Conservation (phyloP, 2,329 filamentous ascomycete species). For the Fusarium sp. region DNA sequence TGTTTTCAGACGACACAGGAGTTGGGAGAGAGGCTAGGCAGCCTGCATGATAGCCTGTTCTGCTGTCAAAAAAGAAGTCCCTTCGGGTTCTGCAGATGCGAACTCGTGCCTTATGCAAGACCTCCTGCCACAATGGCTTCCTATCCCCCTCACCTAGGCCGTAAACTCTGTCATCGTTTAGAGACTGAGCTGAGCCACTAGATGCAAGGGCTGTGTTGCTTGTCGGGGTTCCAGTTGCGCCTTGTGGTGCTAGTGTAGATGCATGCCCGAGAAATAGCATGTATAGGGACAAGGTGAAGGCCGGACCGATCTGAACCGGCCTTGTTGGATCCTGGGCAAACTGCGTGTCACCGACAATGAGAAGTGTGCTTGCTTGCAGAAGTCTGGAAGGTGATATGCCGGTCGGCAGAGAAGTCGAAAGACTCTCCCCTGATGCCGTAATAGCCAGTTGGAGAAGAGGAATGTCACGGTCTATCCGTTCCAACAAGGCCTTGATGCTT, state of each 20-base stretch:
- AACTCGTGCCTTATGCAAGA: constrained; percentile 90
- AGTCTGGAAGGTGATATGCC: constrained; percentile 91
- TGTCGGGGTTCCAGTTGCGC: not conserved
- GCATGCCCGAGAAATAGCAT: constrained; percentile 92
- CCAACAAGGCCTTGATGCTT: constrained; percentile 80
- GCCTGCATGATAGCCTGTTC: constrained; percentile 26
- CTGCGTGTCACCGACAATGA: constrained; percentile 87
- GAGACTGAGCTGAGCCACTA: not conserved
- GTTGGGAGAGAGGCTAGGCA: not conserved
- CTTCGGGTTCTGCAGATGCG: constrained; percentile 78
- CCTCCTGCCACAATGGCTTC: constrained; percentile 91
- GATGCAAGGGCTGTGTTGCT: not conserved
- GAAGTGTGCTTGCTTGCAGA: constrained; percentile 90
- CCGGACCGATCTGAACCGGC: constrained; percentile 85
- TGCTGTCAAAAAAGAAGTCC: constrained; percentile 37
- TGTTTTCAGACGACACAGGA: constrained; percentile 2
- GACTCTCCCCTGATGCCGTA: constrained; percentile 88
- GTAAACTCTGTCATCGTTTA: constrained; percentile 28
- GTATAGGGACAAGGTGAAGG: constrained; percentile 89
- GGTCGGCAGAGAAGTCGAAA: constrained; percentile 82
- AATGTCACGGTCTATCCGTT: constrained; percentile 88
- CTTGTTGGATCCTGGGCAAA: constrained; percentile 74
- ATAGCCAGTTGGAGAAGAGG: constrained; percentile 94
- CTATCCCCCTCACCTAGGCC: constrained; percentile 57
- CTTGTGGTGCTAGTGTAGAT: constrained; percentile 42